phyloP scores from a whole-genome alignment of 2,329 filamentous ascomycete species.

The Keithomyces neogunnii region DNA sequence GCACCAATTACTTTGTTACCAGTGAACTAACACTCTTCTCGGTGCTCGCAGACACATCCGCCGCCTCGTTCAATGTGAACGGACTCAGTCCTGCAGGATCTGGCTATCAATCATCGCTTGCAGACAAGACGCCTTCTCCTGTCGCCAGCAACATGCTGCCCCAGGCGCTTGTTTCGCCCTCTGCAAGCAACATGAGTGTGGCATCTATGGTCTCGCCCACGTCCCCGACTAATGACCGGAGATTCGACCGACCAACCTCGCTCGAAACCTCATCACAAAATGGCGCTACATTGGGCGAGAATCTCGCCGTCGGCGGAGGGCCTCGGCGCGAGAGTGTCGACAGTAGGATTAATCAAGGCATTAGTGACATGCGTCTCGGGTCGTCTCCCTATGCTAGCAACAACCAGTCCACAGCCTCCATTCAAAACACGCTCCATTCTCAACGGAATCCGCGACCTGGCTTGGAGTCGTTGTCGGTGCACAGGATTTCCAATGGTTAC shows the following conservation, averaged over 20 bases:
- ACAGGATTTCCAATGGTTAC: conserved; percentile 58
- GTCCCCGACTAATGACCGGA: conserved; percentile 34
- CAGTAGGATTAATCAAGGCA: conserved; percentile 65
- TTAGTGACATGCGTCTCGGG: conserved; percentile 61
- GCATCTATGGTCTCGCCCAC: conserved; percentile 58
- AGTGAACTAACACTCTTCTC: conserved; percentile 2
- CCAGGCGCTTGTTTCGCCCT: conserved; percentile 46
- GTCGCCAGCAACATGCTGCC: conserved; percentile 41
- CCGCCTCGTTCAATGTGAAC: conserved; percentile 29
- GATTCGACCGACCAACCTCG: conserved; percentile 33
- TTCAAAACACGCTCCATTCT: conserved; percentile 61
- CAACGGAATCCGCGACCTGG: conserved; percentile 52
- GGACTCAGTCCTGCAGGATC: conserved; percentile 34
- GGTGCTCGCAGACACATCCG: conserved; percentile 24
- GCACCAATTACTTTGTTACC: background rate
- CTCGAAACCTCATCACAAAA: conserved; percentile 23
- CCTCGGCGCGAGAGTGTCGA: conserved; percentile 67
- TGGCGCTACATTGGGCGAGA: conserved; percentile 23
- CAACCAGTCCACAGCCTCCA: conserved; percentile 67
- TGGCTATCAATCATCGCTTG: conserved; percentile 40
- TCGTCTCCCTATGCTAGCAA: conserved; percentile 64
- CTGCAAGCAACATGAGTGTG: conserved; percentile 54
- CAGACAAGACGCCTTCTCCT: conserved; percentile 56
- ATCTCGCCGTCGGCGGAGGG: conserved; percentile 36
- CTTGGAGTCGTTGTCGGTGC: conserved; percentile 43